These are phyloP conservation scores for Amorphotheca resinae DNA, from an alignment of 495 filamentous ascomycete genomes.

Conservation along the genomic window DNA sequence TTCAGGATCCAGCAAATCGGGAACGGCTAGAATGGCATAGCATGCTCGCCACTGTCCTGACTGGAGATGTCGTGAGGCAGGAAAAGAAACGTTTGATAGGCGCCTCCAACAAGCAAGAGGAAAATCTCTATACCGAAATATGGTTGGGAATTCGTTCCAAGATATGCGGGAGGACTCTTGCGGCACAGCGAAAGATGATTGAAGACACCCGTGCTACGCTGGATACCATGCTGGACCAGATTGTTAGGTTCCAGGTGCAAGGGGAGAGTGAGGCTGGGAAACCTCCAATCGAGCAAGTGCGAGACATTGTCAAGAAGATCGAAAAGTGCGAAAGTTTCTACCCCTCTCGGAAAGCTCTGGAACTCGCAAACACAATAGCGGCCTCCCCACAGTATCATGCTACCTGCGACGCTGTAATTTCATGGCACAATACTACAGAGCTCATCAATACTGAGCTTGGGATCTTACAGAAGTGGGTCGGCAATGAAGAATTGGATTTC, in stretches of 20 bases:
- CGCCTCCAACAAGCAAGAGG: constrained; percentile 57
- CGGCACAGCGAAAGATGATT: constrained; percentile 69
- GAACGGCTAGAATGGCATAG: constrained; percentile 96
- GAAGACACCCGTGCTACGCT: constrained; percentile 64
- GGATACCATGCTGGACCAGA: constrained; percentile 64
- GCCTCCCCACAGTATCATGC: constrained; percentile 62
- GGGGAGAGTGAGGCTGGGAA: constrained; percentile 88
- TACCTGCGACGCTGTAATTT: constrained; percentile 74
- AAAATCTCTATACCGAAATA: constrained; percentile 66
- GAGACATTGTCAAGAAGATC: constrained; percentile 77
- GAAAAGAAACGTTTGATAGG: constrained; percentile 93
- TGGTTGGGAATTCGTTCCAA: constrained; percentile 82
- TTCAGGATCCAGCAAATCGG: constrained; percentile 76
- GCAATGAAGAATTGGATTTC: constrained; percentile 91
- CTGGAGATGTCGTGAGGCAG: constrained; percentile 92
- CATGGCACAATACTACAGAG: constrained; percentile 97
- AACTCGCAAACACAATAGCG: constrained; percentile 54
- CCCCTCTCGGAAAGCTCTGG: constrained; percentile 63
- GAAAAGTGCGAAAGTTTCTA: constrained; percentile 77
- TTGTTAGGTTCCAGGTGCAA: constrained; percentile 86
- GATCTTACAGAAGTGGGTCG: constrained; percentile 89
- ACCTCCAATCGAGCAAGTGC: constrained; percentile 70
- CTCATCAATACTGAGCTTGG: constrained; percentile 90
- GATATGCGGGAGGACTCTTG: constrained; percentile 67
- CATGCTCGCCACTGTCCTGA: constrained; percentile 91